Evolutionary conservation across 225 moss, liverwort and hornwort genomes (phyloP), one percentile per base, ranked within the genome.

Genomic region (Neckera pumila): DNA sequence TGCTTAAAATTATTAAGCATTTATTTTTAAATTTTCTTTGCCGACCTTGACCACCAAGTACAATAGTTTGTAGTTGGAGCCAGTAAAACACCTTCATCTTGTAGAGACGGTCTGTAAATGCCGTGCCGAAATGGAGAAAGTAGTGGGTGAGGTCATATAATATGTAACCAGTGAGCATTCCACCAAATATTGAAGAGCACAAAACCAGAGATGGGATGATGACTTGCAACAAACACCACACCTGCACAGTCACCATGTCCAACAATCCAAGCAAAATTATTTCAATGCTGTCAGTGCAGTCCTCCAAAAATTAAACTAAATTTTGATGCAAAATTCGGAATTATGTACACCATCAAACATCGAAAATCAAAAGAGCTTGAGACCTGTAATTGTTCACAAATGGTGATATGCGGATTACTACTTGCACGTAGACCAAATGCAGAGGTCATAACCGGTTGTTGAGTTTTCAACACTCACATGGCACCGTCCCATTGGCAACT

Each of bases 61-160:
- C 74, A 33, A 12, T 1, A 31, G 20, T 75, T 19, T 22, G 14
- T 30, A 73, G 23, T 51, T 51, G 54, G 17, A 83, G n/a, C 26
- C 27, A 10, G 7, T 12, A 38, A 22, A 73, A 36, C 81, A 96
- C 95, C 98, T 98, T 95, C 92, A 97, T 90, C 83, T 94, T 97
- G 84, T 93, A 89, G 82, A 94, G 89, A 20, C 56, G 21, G 16
- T 79, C 70, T 31, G 89, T 92, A 89, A 94, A 95, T 1, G 95
- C 77, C 3, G 88, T 89, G 76, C 97, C 95, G 26, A 95, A 97
- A 86, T 98, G 97, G 84, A 97, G 93, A 87, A 92, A 95, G 84
- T 94, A 98, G 85, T 98, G 97, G 56, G 91, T 93, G 62, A 95
- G 88, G 88, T 97, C 96, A 83, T 95, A 98, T 36, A 92, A 34